Evolutionary conservation across 176 grass and related monocot species (phyloP).

Genomic region (Bonia amplexicaulis): DNA sequence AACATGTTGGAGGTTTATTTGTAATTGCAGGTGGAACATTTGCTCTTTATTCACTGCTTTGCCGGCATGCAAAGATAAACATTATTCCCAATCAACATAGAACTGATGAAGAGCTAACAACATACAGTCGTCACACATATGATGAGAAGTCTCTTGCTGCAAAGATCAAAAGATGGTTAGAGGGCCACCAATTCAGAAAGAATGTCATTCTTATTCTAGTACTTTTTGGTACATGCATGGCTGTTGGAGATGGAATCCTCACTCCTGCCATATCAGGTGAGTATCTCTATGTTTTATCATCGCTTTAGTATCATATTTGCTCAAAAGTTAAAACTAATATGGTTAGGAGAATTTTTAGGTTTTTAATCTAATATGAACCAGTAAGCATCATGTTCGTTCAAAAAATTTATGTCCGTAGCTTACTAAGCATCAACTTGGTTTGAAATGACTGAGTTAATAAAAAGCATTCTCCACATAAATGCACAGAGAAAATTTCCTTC

Average conservation of each 20-base stretch:
- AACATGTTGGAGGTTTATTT: slow-evolving; percentile 19
- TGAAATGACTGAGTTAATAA: not conserved
- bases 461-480: not conserved
- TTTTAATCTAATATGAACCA: not conserved
- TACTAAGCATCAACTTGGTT: not conserved
- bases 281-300: not conserved
- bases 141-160: slow-evolving; percentile 65
- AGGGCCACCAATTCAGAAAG: slow-evolving; percentile 50
- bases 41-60: slow-evolving; percentile 87
- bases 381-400: not conserved
- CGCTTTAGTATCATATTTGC: not conserved
- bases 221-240: slow-evolving; percentile 80
- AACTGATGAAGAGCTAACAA: slow-evolving; percentile 76
- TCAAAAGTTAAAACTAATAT: not conserved
- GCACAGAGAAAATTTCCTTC: not conserved
- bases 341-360: not conserved
- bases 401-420: not conserved
- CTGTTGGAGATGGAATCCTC: slow-evolving; percentile 84
- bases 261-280: slow-evolving; percentile 88
- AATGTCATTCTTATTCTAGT: slow-evolving; percentile 73
- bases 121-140: slow-evolving; percentile 63
- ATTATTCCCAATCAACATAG: slow-evolving; percentile 82
- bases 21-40: slow-evolving; percentile 71
- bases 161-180: slow-evolving; percentile 72
- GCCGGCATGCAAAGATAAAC: slow-evolving; percentile 75